A percentile compares a stretch with the other conserved stretches of the same genome.
These are phyloP conservation scores for Debaryomyces subglobosus DNA, from an alignment of 1,139 yeast species.

Conservation along the genomic window DNA sequence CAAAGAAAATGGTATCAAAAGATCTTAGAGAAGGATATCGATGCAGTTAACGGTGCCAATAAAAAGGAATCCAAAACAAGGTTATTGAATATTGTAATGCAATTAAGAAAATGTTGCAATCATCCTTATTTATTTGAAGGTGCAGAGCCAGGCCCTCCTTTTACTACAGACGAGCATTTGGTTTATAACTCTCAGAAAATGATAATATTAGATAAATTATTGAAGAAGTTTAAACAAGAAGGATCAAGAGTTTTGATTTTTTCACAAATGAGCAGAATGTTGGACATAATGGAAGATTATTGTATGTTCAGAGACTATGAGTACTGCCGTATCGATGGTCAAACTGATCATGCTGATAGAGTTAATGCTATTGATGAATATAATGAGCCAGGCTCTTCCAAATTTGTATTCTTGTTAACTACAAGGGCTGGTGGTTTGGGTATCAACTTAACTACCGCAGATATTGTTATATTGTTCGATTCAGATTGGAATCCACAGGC, in stretches of 20 bases:
- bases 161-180: slow-evolving; percentile 79
- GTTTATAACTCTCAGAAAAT: slow-evolving; percentile 73
- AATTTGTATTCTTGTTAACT: slow-evolving; percentile 71
- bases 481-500: slow-evolving; percentile 92
- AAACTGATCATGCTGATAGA: slow-evolving; percentile 77
- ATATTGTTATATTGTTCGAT: slow-evolving; percentile 71
- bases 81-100: slow-evolving; percentile 79
- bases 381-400: slow-evolving; percentile 68
- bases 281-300: slow-evolving; percentile 80
- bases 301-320: slow-evolving; percentile 67
- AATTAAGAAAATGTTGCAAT: slow-evolving; percentile 79
- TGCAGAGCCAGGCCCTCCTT: slow-evolving; percentile 88
- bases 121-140: slow-evolving; percentile 85
- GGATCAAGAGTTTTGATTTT: slow-evolving; percentile 78
- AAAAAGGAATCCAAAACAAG: slow-evolving; percentile 77
- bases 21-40: slow-evolving; percentile 75
- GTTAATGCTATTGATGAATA: slow-evolving; percentile 76
- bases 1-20: slow-evolving; percentile 77
- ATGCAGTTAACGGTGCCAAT: slow-evolving; percentile 80
- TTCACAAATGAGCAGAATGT: slow-evolving; percentile 80
- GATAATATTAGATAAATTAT: slow-evolving; percentile 68
- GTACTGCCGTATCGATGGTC: slow-evolving; percentile 81
- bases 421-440: slow-evolving; percentile 91
- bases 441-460: slow-evolving; percentile 76
- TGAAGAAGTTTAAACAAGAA: slow-evolving; percentile 62